Percentiles rank a stretch among this genome's conserved stretches.
phyloP scores from a whole-genome alignment of 2,329 filamentous ascomycete genomes.

The Colletotrichum lentis region DNA sequence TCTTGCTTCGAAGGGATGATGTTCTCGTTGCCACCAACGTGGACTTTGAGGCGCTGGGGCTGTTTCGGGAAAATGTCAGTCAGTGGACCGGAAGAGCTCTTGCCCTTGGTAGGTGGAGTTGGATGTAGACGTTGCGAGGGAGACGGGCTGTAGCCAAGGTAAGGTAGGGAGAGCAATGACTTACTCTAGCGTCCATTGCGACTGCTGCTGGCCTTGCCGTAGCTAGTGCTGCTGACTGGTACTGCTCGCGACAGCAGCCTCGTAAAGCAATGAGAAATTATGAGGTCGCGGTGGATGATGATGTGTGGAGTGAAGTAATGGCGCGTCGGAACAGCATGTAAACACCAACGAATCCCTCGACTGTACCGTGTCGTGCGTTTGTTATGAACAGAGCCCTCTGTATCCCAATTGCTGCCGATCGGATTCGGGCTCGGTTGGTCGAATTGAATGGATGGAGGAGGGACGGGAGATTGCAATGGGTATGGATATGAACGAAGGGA shows the following conservation, averaged over 20 bases:
- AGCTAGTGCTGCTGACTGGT: conserved; percentile 28
- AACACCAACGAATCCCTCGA: conserved; percentile 11
- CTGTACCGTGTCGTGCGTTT: not conserved
- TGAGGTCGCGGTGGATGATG: conserved; percentile 32
- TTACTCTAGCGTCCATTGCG: conserved; percentile 40
- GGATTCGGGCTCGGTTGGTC: conserved; percentile 9
- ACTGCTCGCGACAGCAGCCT: conserved; percentile 22
- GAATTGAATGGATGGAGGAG: conserved; percentile 30
- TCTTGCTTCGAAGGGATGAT: conserved; percentile 62
- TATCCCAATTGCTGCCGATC: conserved; percentile 9
- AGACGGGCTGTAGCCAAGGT: conserved; percentile 1
- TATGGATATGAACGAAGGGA: conserved; percentile 27
- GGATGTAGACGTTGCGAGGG: conserved; percentile 13
- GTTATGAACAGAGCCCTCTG: not conserved
- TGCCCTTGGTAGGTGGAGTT: not conserved
- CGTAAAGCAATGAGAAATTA: conserved; percentile 12
- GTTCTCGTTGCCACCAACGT: conserved; percentile 74
- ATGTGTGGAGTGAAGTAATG: conserved; percentile 26
- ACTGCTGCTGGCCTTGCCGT: conserved; percentile 28
- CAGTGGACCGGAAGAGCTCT: conserved; percentile 1
- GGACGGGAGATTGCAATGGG: conserved; percentile 31
- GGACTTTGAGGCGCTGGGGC: conserved; percentile 56
- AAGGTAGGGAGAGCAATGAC: conserved; percentile 14
- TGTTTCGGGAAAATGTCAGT: conserved; percentile 39
- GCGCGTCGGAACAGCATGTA: conserved; percentile 32